phyloP scores from a whole-genome alignment of 192 early-diverging fungal species.

The Backusella macrospora region DNA sequence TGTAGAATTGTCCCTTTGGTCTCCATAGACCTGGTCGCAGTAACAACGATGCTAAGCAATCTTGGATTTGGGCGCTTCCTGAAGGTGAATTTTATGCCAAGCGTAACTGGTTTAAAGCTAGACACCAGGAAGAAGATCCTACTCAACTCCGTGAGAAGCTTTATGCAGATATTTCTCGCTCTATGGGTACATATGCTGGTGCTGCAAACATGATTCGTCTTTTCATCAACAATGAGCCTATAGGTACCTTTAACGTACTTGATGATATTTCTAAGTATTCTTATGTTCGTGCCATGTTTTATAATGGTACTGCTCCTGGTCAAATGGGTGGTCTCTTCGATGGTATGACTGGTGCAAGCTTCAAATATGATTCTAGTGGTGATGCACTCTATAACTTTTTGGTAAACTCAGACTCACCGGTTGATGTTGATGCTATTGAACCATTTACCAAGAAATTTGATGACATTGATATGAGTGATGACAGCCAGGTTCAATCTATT shows the following conservation, averaged over 20 bases:
- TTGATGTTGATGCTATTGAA: slow-evolving; percentile 24
- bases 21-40: slow-evolving; percentile 50
- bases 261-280: slow-evolving; percentile 50
- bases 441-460: slow-evolving; percentile 33
- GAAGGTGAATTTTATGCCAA: slow-evolving; percentile 28
- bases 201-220: slow-evolving; percentile 50
- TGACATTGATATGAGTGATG: slow-evolving; percentile 28
- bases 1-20: slow-evolving; percentile 46
- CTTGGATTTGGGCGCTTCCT: slow-evolving; percentile 47
- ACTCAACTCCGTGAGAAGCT: slow-evolving; percentile 57
- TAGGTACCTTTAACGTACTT: slow-evolving; percentile 52
- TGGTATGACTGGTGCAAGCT: slow-evolving; percentile 48
- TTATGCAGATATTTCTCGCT: slow-evolving; percentile 45
- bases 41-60: slow-evolving; percentile 55
- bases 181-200: slow-evolving; percentile 47
- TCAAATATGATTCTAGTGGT: slow-evolving; percentile 34
- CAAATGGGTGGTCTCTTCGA: slow-evolving; percentile 47
- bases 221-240: slow-evolving; percentile 45
- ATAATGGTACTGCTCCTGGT: slow-evolving; percentile 37
- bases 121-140: slow-evolving; percentile 53
- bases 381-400: slow-evolving; percentile 38
- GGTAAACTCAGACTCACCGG: slow-evolving; percentile 37
- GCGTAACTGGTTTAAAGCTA: slow-evolving; percentile 49
- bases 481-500: slow-evolving; percentile 33
- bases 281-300: slow-evolving; percentile 45